phyloP scores from a whole-genome alignment of 768 basidiomycete genomes.

The Russula olivacea region DNA sequence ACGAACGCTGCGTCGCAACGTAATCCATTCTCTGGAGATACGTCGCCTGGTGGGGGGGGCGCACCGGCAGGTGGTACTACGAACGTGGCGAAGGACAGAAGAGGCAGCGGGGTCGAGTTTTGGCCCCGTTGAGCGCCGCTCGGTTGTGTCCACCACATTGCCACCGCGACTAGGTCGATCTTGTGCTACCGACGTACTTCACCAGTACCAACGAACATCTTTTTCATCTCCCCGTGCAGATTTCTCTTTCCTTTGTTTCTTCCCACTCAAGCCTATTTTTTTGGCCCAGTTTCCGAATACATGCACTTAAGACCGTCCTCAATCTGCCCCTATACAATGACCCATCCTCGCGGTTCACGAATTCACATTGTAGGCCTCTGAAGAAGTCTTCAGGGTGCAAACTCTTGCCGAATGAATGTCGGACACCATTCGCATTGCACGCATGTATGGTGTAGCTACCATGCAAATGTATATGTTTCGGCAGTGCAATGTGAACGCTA shows the following conservation, averaged over 20 bases:
- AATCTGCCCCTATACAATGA: slow-evolving; percentile 7
- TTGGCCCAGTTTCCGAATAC: not conserved
- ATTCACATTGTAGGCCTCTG: slow-evolving; percentile 6
- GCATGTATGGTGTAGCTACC: slow-evolving; percentile 25
- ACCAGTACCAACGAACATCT: slow-evolving; percentile 10
- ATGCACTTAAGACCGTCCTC: slow-evolving; percentile 12
- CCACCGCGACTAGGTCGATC: not conserved
- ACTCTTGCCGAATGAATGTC: slow-evolving; percentile 15
- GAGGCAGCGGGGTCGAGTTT: slow-evolving; percentile 61
- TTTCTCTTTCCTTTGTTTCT: slow-evolving; percentile 10
- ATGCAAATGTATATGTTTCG: slow-evolving; percentile 25
- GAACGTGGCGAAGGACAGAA: slow-evolving; percentile 48
- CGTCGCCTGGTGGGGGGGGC: slow-evolving; percentile 19
- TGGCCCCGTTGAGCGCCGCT: slow-evolving; percentile 58
- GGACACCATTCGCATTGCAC: slow-evolving; percentile 17
- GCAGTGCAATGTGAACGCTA: slow-evolving; percentile 17
- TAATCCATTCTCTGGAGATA: slow-evolving; percentile 31
- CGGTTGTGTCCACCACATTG: not conserved
- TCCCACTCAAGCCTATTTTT: not conserved
- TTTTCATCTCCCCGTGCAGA: slow-evolving; percentile 20
- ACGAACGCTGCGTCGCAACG: slow-evolving; percentile 29
- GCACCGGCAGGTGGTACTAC: slow-evolving; percentile 36
- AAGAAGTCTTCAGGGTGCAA: not conserved
- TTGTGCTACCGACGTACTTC: slow-evolving; percentile 2
- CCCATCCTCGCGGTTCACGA: slow-evolving; percentile 12